Evolutionary conservation across 331 rosid species (phyloP).

Genomic region (Malus hybrid): DNA sequence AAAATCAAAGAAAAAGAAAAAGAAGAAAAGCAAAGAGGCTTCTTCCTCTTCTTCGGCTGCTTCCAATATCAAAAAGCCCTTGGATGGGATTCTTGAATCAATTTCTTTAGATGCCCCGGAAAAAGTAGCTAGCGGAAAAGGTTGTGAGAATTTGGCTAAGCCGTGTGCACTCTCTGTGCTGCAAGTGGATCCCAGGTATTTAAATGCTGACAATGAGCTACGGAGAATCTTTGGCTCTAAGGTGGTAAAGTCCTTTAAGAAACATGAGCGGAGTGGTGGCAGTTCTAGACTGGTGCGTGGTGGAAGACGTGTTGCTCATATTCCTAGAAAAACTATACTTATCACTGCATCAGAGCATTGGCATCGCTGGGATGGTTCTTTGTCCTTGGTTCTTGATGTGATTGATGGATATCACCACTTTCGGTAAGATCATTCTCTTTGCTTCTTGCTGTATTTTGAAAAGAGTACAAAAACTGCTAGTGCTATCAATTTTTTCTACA

Average conservation of each 20-base stretch:
- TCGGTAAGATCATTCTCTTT: slow-evolving; percentile 39
- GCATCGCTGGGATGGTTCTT: slow-evolving; percentile 85
- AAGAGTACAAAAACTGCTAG: neutral
- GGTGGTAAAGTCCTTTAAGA: slow-evolving; percentile 86
- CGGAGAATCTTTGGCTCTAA: slow-evolving; percentile 89
- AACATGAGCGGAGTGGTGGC: slow-evolving; percentile 59
- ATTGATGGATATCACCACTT: slow-evolving; percentile 61
- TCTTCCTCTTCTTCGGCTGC: slow-evolving; percentile 26
- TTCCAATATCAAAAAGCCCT: slow-evolving; percentile 34
- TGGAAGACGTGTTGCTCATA: slow-evolving; percentile 57
- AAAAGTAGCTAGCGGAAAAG: slow-evolving; percentile 24
- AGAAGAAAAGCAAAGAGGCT: slow-evolving; percentile 63
- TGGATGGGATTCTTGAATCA: slow-evolving; percentile 56
- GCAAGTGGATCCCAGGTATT: too few relatives aligned
- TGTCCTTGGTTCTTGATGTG: slow-evolving; percentile 67
- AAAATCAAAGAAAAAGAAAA: slow-evolving; percentile 83
- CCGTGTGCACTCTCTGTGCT: slow-evolving; percentile 22
- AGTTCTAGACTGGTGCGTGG: slow-evolving; percentile 79
- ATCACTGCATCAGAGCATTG: slow-evolving; percentile 76
- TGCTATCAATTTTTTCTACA: neutral
- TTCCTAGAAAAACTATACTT: slow-evolving; percentile 61
- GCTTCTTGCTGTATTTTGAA: neutral
- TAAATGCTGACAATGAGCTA: slow-evolving; percentile 59
- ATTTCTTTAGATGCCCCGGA: slow-evolving; percentile 33
- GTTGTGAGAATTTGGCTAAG: slow-evolving; percentile 25